Conservation (phyloP, 176 grass and related monocot species). For the Urochloa ruziziensis region DNA sequence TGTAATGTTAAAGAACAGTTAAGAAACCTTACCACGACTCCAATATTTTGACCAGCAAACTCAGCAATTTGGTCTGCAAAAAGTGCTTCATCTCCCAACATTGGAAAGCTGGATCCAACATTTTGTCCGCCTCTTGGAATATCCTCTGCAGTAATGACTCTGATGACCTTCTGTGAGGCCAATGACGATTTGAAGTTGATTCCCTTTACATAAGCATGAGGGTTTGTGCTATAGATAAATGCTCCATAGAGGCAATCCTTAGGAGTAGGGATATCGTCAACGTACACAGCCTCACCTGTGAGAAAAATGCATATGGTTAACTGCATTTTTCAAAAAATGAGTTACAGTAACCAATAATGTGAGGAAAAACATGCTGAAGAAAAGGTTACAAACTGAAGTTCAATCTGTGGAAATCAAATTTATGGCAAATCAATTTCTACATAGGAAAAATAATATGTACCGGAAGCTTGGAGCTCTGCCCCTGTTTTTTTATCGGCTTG, state of each 20-base stretch:
- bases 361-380: background rate
- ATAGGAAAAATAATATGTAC: constrained; percentile 40
- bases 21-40: constrained; percentile 63
- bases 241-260: constrained; percentile 84
- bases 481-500: constrained; percentile 63
- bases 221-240: constrained; percentile 78
- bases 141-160: constrained; percentile 59
- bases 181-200: constrained; percentile 55
- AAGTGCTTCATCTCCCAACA: constrained; percentile 61
- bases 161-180: constrained; percentile 63
- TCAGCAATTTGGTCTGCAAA: constrained; percentile 61
- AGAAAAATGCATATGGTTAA: constrained; percentile 9
- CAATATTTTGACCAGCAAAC: constrained; percentile 78
- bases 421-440: background rate
- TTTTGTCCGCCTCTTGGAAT: constrained; percentile 71
- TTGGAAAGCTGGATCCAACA: constrained; percentile 33
- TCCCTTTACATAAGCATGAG: constrained; percentile 58
- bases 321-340: background rate
- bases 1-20: background rate
- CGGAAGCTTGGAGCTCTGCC: constrained; percentile 84
- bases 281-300: constrained; percentile 76
- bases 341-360: background rate
- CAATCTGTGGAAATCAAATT: background rate
- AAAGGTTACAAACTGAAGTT: constrained; percentile 4
- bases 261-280: constrained; percentile 80